A percentile compares a stretch with the other conserved stretches of the same genome.
Evolutionary conservation across 371 early-diverging fungal species (phyloP).

Genomic region (Syncephalastrum racemosum): DNA sequence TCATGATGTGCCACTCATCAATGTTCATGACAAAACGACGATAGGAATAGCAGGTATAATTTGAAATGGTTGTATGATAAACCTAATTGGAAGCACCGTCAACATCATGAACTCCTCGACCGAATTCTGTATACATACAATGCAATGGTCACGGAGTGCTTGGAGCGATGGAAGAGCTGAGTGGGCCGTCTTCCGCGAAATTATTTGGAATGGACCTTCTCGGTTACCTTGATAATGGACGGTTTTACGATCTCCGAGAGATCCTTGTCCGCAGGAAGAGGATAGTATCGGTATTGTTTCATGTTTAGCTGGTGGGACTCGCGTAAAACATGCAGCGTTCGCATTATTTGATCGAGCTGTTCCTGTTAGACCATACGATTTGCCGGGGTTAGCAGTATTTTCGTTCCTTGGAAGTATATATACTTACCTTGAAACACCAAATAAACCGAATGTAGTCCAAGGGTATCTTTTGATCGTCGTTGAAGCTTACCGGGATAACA

Average conservation of each 20-base stretch:
- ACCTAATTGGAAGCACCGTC: too few species aligned
- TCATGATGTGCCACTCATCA: too few species aligned
- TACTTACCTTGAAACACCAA: constrained; percentile 9
- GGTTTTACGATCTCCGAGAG: constrained; percentile 8
- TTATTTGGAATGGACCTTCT: too few species aligned
- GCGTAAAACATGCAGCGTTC: neutral
- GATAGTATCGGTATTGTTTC: neutral
- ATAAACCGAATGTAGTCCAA: constrained; percentile 8
- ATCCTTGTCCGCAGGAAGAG: constrained; percentile 4
- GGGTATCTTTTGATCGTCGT: constrained; percentile 4
- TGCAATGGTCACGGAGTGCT: too few species aligned
- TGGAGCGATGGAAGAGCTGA: too few species aligned
- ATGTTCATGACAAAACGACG: too few species aligned
- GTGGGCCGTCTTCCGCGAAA: too few species aligned
- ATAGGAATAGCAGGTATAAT: too few species aligned
- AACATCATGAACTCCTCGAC: too few species aligned
- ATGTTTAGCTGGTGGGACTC: neutral
- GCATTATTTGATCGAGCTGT: neutral
- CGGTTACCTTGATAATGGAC: constrained; percentile 5
- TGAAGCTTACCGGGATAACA: neutral
- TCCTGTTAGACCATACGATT: neutral
- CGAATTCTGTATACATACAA: too few species aligned
- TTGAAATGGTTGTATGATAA: too few species aligned
- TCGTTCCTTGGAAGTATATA: neutral
- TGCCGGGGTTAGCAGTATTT: neutral